A percentile compares a stretch with the other conserved stretches of the same genome.
Evolutionary conservation across 139 green algal genomes (phyloP).

Genomic region (Yamagishiella unicocca): DNA sequence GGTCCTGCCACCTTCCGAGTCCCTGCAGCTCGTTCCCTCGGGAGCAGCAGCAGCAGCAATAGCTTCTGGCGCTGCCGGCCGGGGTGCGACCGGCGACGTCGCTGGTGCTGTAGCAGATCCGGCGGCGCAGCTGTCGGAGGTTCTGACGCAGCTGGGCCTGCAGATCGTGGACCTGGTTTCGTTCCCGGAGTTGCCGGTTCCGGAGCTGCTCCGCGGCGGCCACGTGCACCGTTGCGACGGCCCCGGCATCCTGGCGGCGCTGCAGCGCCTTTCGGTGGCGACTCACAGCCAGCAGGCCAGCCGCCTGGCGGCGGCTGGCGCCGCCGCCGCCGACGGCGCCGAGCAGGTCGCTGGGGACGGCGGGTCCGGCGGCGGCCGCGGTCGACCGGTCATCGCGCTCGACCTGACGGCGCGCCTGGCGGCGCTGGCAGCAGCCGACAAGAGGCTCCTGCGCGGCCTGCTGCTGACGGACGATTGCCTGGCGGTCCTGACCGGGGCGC

Average conservation of each 20-base stretch:
- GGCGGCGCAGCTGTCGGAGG: conserved; percentile 8
- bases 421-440: conserved; percentile 9
- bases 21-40: neutral
- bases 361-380: neutral
- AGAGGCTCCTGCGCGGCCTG: conserved; percentile 16
- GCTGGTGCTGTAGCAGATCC: neutral
- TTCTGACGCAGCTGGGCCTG: conserved; percentile 49
- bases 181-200: conserved; percentile 37
- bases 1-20: conserved; percentile 1
- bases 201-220: conserved; percentile 30
- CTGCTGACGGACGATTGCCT: conserved; percentile 41
- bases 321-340: neutral
- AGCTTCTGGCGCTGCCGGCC: neutral
- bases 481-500: neutral
- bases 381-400: neutral
- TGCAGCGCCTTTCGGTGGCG: conserved; percentile 34
- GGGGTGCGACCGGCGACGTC: neutral
- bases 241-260: conserved; percentile 49
- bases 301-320: neutral
- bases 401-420: neutral
- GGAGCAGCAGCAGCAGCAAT: neutral
- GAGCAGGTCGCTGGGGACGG: neutral
- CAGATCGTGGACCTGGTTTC: conserved; percentile 35
- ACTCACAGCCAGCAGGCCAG: neutral
- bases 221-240: conserved; percentile 52